Percentiles rank a stretch among this genome's conserved stretches.
These are phyloP conservation scores for Neoboletus subvelutipes DNA, from an alignment of 768 basidiomycete species.

Conservation along the genomic window DNA sequence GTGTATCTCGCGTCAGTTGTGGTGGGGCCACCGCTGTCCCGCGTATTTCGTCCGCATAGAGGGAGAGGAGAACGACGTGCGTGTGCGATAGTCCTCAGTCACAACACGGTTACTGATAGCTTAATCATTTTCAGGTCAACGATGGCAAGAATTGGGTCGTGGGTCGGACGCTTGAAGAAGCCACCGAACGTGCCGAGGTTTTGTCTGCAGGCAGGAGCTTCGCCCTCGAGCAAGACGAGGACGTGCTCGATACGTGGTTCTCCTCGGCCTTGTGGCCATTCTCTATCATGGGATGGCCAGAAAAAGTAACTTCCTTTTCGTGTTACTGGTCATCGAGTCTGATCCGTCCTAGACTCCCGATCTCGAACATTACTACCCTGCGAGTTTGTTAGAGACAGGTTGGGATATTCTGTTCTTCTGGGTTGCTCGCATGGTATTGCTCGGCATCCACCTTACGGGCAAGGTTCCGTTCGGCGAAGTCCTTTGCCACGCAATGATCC, in stretches of 20 bases:
- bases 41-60: slow-evolving; percentile 91
- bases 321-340: neutral
- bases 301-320: slow-evolving; percentile 54
- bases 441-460: slow-evolving; percentile 86
- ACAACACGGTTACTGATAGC: neutral
- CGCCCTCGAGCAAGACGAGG: slow-evolving; percentile 87
- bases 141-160: slow-evolving; percentile 91
- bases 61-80: slow-evolving; percentile 65
- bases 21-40: slow-evolving; percentile 98
- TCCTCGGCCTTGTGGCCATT: slow-evolving; percentile 97
- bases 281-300: slow-evolving; percentile 96
- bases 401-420: slow-evolving; percentile 99
- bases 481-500: slow-evolving; percentile 97
- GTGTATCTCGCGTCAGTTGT: slow-evolving; percentile 98
- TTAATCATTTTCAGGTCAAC: slow-evolving; percentile 39
- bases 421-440: slow-evolving; percentile 97
- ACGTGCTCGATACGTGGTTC: slow-evolving; percentile 99
- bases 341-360: slow-evolving; percentile 63
- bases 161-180: slow-evolving; percentile 76
- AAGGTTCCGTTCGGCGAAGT: slow-evolving; percentile 95
- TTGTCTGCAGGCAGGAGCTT: slow-evolving; percentile 69
- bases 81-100: slow-evolving; percentile 17
- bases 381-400: slow-evolving; percentile 91
- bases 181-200: slow-evolving; percentile 66
- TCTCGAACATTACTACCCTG: slow-evolving; percentile 79